Percentiles rank a stretch among this genome's conserved stretches.
Conservation (phyloP, 306 rosid species). For the Vigna unguiculata region DNA sequence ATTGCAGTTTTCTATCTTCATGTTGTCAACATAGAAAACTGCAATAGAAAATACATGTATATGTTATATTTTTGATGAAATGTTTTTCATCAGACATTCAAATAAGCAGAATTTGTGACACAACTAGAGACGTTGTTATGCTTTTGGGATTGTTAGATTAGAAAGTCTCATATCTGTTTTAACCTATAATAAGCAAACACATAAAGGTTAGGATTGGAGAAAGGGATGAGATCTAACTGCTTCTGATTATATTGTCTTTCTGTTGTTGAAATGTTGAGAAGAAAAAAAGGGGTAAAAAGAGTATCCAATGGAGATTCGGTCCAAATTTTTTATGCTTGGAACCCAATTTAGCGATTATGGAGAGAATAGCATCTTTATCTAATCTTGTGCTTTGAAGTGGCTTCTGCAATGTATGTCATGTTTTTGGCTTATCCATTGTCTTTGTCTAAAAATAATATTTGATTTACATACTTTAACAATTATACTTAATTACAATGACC, state of each 20-base stretch:
- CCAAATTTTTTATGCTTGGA: background rate
- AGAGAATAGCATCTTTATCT: background rate
- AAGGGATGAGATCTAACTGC: background rate
- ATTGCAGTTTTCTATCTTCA: background rate
- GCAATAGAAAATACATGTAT: constrained; percentile 40
- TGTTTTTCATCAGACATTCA: constrained; percentile 22
- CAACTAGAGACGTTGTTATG: background rate
- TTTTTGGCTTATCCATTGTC: no score
- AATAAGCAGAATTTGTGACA: background rate
- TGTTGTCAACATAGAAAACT: constrained; percentile 26
- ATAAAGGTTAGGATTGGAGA: constrained; percentile 19
- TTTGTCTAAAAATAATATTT: no score
- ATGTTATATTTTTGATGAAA: constrained; percentile 27
- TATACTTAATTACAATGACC: no score
- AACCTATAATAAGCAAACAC: constrained; percentile 11
- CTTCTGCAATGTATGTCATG: constrained; percentile 13
- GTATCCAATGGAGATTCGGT: constrained; percentile 4
- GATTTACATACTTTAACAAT: no score
- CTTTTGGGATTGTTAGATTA: constrained; percentile 25
- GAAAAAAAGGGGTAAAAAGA: background rate
- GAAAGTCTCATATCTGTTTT: constrained; percentile 15
- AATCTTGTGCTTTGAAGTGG: background rate
- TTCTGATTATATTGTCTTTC: constrained; percentile 10
- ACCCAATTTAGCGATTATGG: background rate
- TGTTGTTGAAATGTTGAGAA: constrained; percentile 9